phyloP scores from a whole-genome alignment of 441 rosid species.

The Jatropha podagrica region DNA sequence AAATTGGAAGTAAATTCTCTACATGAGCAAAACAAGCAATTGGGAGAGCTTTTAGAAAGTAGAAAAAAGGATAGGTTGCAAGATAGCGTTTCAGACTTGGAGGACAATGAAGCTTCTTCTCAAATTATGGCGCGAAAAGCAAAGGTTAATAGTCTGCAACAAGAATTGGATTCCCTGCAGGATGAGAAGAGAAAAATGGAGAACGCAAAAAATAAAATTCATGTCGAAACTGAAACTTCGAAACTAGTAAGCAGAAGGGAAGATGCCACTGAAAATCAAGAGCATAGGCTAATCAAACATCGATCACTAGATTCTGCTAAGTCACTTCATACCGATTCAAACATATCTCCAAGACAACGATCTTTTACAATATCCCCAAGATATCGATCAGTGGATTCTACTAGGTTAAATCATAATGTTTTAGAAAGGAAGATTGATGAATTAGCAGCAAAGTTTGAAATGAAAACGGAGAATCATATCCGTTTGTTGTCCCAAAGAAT shows the following conservation, averaged over 20 bases:
- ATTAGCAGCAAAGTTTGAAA: slow-evolving; percentile 55
- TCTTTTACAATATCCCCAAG: not conserved
- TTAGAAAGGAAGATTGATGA: slow-evolving; percentile 70
- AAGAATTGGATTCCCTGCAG: slow-evolving; percentile 39
- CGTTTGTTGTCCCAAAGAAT: slow-evolving; percentile 60
- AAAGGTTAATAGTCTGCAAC: slow-evolving; percentile 28
- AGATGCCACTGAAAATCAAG: slow-evolving; percentile 35
- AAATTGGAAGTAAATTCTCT: slow-evolving; percentile 30
- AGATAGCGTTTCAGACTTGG: slow-evolving; percentile 38
- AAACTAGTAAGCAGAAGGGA: slow-evolving; percentile 35
- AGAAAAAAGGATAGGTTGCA: slow-evolving; percentile 37
- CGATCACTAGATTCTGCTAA: slow-evolving; percentile 28
- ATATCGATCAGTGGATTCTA: slow-evolving; percentile 14
- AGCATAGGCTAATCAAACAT: slow-evolving; percentile 38
- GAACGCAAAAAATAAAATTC: slow-evolving; percentile 20
- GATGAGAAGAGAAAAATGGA: slow-evolving; percentile 20
- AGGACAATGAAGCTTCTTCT: slow-evolving; percentile 27
- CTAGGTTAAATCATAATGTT: slow-evolving; percentile 32
- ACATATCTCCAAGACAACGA: slow-evolving; percentile 6
- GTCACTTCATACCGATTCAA: not conserved
- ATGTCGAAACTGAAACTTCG: slow-evolving; percentile 35
- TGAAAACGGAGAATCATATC: slow-evolving; percentile 64
- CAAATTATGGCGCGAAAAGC: slow-evolving; percentile 27
- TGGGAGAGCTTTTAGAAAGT: slow-evolving; percentile 39
- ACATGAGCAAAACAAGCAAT: slow-evolving; percentile 29